Evolutionary conservation across 176 grass and related monocot genomes (phyloP).

Genomic region (Hsuehochloa calcarea): DNA sequence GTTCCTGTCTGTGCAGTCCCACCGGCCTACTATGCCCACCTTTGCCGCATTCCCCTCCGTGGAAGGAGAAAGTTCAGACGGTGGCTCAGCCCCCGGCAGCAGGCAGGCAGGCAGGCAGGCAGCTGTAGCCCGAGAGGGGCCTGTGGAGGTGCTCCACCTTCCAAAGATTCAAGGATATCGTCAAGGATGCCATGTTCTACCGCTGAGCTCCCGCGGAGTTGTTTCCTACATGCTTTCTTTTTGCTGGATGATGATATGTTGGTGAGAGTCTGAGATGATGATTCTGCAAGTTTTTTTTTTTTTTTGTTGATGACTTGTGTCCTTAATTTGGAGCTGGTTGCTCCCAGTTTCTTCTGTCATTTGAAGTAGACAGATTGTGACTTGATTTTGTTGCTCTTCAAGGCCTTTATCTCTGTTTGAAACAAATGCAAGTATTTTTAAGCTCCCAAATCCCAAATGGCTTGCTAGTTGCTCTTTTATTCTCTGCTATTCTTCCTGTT

Average conservation of each 20-base stretch:
- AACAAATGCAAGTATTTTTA: slow-evolving; percentile 21
- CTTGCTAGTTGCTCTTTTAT: neutral
- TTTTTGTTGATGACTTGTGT: neutral
- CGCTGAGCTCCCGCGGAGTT: slow-evolving; percentile 41
- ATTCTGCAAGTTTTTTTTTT: neutral
- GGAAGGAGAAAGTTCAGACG: slow-evolving; percentile 61
- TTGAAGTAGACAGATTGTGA: slow-evolving; percentile 29
- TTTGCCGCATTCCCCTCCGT: slow-evolving; percentile 66
- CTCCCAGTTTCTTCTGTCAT: neutral
- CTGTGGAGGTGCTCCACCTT: slow-evolving; percentile 53
- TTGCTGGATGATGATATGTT: slow-evolving; percentile 14
- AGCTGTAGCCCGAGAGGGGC: slow-evolving; percentile 32
- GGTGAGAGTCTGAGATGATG: neutral
- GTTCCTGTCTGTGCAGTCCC: slow-evolving; percentile 45
- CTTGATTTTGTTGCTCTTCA: slow-evolving; percentile 4
- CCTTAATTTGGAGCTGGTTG: neutral
- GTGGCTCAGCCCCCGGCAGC: slow-evolving; percentile 36
- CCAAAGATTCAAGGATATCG: slow-evolving; percentile 68
- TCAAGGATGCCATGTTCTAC: slow-evolving; percentile 86
- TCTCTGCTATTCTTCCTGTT: slow-evolving; percentile 6
- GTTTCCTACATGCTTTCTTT: neutral
- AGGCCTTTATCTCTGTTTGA: slow-evolving; percentile 23
- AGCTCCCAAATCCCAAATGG: neutral
- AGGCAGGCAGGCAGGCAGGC: slow-evolving; percentile 9
- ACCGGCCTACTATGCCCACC: slow-evolving; percentile 68